These are phyloP conservation scores for Cornus florida DNA, from an alignment of 148 eudicot genomes.

Conservation along the genomic window DNA sequence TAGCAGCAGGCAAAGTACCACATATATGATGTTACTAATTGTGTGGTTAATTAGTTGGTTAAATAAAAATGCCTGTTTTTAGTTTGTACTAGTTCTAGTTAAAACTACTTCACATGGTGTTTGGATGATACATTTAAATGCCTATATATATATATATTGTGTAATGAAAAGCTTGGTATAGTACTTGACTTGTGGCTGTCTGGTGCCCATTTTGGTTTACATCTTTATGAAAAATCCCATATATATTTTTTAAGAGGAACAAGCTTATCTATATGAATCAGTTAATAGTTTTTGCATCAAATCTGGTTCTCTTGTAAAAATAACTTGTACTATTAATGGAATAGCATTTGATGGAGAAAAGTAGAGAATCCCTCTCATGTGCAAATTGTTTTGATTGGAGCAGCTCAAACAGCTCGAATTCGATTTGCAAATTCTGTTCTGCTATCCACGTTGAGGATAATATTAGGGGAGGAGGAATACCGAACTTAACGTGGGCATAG, in stretches of 20 bases:
- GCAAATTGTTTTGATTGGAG: not conserved
- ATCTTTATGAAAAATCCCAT: no score
- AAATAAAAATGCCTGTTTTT: not conserved
- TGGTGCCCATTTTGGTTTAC: not conserved
- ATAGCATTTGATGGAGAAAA: no score
- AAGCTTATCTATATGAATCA: not conserved
- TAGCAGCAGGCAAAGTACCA: not conserved
- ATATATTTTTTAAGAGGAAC: not conserved
- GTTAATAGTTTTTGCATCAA: no score
- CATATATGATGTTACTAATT: not conserved
- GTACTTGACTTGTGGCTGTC: not conserved
- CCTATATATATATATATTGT: not conserved
- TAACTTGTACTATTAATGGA: no score
- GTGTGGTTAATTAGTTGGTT: not conserved
- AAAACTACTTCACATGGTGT: not conserved
- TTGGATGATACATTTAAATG: not conserved
- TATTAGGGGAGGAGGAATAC: no score
- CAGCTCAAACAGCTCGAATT: not conserved
- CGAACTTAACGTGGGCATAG: no score
- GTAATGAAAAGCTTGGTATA: not conserved
- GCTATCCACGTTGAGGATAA: no score
- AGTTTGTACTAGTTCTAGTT: not conserved
- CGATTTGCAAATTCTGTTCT: no score
- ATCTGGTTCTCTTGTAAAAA: no score
- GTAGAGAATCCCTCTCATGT: no score